phyloP scores from a whole-genome alignment of 345 rosid species.

The Conringia planisiliqua region DNA sequence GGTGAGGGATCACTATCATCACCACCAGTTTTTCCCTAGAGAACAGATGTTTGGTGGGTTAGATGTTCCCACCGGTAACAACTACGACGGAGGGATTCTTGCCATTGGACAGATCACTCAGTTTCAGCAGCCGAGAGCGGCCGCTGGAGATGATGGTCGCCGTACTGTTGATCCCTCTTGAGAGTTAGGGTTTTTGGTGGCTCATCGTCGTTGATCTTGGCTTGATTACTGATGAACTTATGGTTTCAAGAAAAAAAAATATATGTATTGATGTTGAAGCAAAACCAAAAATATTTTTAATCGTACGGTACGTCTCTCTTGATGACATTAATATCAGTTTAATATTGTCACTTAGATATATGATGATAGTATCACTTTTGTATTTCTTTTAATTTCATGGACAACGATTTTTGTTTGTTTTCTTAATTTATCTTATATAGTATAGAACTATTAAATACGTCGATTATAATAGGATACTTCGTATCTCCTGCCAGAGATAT shows the following conservation, averaged over 20 bases:
- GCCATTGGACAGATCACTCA: conserved; percentile 79
- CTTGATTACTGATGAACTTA: conserved; percentile 2
- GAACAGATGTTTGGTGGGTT: conserved; percentile 71
- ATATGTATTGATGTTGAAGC: conserved; percentile 2
- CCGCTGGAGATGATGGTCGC: conserved; percentile 74
- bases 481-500: background rate
- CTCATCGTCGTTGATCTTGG: conserved; percentile 13
- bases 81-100: conserved; percentile 58
- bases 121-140: conserved; percentile 81
- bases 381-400: conserved; percentile 12
- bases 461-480: background rate
- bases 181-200: conserved; percentile 36
- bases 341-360: conserved; percentile 20
- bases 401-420: background rate
- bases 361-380: conserved; percentile 26
- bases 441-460: background rate
- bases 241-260: background rate
- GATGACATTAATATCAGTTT: conserved; percentile 8
- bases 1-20: conserved; percentile 47
- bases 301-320: conserved; percentile 21
- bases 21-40: conserved; percentile 70
- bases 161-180: conserved; percentile 83
- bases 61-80: conserved; percentile 41
- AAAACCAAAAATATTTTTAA: conserved; percentile 10
- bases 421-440: conserved; percentile 1